These are phyloP conservation scores for Arthrobotrys megalospora DNA, from an alignment of 2,329 filamentous ascomycete genomes.

Conservation along the genomic window DNA sequence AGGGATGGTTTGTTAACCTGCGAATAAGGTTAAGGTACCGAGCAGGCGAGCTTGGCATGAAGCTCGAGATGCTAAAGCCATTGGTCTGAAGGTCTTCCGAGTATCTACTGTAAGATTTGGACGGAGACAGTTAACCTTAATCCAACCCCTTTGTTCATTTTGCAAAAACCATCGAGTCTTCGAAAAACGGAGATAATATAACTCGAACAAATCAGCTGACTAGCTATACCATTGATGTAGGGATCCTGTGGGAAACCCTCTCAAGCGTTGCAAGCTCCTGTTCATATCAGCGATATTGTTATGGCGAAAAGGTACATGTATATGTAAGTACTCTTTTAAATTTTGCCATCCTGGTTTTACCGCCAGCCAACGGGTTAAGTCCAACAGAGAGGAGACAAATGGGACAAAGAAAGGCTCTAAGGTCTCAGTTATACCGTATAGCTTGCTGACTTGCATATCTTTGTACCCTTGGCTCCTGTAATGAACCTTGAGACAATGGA, in stretches of 20 bases:
- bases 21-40: slow-evolving; percentile 58
- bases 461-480: slow-evolving; percentile 4
- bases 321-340: not conserved
- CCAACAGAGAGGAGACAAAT: slow-evolving; percentile 9
- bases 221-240: not conserved
- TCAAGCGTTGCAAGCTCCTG: not conserved
- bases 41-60: slow-evolving; percentile 33
- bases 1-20: slow-evolving; percentile 21
- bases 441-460: slow-evolving; percentile 16
- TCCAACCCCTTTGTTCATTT: slow-evolving; percentile 32
- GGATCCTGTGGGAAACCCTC: slow-evolving; percentile 1
- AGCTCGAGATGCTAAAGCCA: slow-evolving; percentile 33
- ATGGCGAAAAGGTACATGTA: slow-evolving; percentile 4
- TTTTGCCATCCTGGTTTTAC: not conserved
- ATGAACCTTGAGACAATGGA: slow-evolving; percentile 24
- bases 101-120: slow-evolving; percentile 23
- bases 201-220: slow-evolving; percentile 26
- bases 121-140: slow-evolving; percentile 32
- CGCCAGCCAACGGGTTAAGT: slow-evolving; percentile 11
- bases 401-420: not conserved
- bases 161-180: not conserved
- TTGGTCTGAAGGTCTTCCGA: slow-evolving; percentile 29
- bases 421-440: slow-evolving; percentile 8
- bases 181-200: slow-evolving; percentile 14
- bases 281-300: not conserved